phyloP scores from a whole-genome alignment of 495 filamentous ascomycete species.

The Penicillium herquei region DNA sequence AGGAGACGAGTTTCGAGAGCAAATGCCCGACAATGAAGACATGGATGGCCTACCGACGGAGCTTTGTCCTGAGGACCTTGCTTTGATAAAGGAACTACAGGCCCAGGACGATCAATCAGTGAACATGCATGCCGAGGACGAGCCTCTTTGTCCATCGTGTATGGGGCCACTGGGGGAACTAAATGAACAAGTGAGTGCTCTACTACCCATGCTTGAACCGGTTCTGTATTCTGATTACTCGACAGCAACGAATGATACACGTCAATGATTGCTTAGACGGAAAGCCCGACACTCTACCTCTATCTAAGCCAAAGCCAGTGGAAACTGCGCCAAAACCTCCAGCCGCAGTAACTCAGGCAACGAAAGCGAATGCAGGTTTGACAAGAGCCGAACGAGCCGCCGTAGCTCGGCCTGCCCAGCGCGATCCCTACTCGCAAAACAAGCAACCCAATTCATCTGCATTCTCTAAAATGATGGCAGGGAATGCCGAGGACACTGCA shows the following conservation, averaged over 20 bases:
- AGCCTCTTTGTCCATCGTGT: conserved; percentile 71
- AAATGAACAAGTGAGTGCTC: conserved; percentile 46
- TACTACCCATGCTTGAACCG: not conserved
- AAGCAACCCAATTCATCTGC: conserved; percentile 53
- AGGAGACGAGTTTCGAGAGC: conserved; percentile 45
- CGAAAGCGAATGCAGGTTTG: conserved; percentile 23
- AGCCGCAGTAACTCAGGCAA: conserved; percentile 15
- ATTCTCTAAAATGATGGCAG: conserved; percentile 89
- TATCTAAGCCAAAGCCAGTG: not conserved
- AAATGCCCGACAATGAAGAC: conserved; percentile 29
- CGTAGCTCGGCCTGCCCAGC: conserved; percentile 71
- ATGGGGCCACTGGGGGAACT: conserved; percentile 56
- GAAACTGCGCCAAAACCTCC: not conserved
- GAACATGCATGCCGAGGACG: conserved; percentile 1
- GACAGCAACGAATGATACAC: conserved; percentile 56
- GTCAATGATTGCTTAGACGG: conserved; percentile 95
- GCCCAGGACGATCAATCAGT: not conserved
- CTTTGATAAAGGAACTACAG: not conserved
- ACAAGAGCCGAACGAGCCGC: conserved; percentile 64
- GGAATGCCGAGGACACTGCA: conserved; percentile 83
- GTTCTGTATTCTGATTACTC: too few relatives aligned
- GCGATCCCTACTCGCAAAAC: conserved; percentile 64
- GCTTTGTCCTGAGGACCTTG: not conserved
- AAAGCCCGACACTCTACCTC: conserved; percentile 43
- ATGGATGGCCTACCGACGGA: conserved; percentile 2